Conservation (phyloP, 2,329 filamentous ascomycete genomes). For the Neofusicoccum sp. region DNA sequence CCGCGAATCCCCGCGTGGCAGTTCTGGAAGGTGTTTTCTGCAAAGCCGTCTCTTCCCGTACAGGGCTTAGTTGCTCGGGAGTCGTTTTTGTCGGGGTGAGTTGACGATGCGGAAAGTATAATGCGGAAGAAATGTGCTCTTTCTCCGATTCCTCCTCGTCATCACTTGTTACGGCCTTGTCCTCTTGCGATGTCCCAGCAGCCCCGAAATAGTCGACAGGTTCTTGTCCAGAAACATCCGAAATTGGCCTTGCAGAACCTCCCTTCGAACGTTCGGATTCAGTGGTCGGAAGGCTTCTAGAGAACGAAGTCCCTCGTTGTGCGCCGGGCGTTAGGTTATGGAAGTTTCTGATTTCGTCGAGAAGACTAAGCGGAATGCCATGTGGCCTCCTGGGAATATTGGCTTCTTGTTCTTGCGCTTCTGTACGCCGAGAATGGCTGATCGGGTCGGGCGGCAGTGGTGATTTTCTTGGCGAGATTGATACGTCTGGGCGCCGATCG, state of each 20-base stretch:
- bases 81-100: conserved; percentile 29
- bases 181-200: background rate
- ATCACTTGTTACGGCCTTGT: conserved; percentile 27
- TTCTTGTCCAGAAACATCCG: conserved; percentile 20
- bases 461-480: conserved; percentile 15
- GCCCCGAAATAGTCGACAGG: conserved; percentile 20
- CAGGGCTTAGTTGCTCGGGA: conserved; percentile 11
- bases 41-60: conserved; percentile 2
- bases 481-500: conserved; percentile 12
- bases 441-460: conserved; percentile 5
- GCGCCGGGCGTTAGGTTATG: conserved; percentile 54
- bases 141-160: conserved; percentile 70
- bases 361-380: conserved; percentile 50
- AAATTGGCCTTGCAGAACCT: conserved; percentile 26
- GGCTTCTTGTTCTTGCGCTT: background rate
- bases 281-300: conserved; percentile 52
- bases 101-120: conserved; percentile 77
- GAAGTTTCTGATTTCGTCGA: conserved; percentile 61
- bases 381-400: background rate
- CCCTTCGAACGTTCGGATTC: conserved; percentile 38
- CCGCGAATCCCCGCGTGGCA: conserved; percentile 11
- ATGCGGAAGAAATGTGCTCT: conserved; percentile 84
- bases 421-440: background rate
- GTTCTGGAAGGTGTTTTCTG: conserved; percentile 10
- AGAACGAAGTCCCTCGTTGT: conserved; percentile 51